Evolutionary conservation across 345 rosid species (phyloP).

Genomic region (Acer saccharum): DNA sequence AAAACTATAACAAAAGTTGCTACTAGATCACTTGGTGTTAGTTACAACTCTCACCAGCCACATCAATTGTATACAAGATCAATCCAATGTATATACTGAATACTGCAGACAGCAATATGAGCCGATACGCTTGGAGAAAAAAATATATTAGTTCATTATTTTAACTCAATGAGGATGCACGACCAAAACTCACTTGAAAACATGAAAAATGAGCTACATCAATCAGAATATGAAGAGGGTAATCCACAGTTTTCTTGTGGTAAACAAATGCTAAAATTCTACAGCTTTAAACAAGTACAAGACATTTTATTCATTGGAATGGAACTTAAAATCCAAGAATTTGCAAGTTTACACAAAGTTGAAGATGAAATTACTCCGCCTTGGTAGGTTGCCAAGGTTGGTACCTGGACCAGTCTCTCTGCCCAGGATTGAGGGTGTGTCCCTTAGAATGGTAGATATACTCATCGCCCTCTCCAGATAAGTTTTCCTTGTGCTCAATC

Average conservation of each 20-base stretch:
- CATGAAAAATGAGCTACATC: background rate
- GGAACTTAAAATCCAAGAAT: background rate
- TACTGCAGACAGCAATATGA: background rate
- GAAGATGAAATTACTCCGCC: slow-evolving; percentile 36
- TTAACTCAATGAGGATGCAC: background rate
- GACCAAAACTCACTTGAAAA: slow-evolving; percentile 1
- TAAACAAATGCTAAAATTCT: slow-evolving; percentile 2
- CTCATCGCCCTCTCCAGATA: slow-evolving; percentile 86
- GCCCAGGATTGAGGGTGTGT: slow-evolving; percentile 87
- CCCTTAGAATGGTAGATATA: slow-evolving; percentile 93
- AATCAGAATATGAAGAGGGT: background rate
- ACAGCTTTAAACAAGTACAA: slow-evolving; percentile 11
- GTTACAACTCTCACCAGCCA: no score
- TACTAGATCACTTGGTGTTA: no score
- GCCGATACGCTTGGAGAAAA: background rate
- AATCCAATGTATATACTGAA: no score
- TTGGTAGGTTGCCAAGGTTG: slow-evolving; percentile 89
- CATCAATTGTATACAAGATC: background rate
- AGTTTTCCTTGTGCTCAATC: slow-evolving; percentile 82
- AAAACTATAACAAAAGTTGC: no score
- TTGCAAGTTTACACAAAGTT: slow-evolving; percentile 7
- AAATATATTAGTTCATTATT: background rate
- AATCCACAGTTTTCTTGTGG: slow-evolving; percentile 12
- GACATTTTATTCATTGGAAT: slow-evolving; percentile 26
- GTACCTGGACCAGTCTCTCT: slow-evolving; percentile 93